Evolutionary conservation across 1,139 yeast species (phyloP).

Genomic region (Pichia sp.): DNA sequence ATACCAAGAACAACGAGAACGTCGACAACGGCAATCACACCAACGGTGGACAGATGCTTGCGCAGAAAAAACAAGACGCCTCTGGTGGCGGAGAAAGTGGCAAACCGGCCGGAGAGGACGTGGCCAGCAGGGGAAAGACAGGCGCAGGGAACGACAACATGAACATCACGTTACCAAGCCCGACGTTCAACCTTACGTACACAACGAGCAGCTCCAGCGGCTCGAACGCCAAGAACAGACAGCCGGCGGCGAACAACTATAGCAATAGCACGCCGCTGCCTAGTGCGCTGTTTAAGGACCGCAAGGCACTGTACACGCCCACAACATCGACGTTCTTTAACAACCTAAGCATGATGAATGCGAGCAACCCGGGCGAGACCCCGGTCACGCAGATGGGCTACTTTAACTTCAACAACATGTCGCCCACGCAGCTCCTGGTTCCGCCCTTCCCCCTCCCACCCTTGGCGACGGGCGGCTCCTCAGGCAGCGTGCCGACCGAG

Average conservation of each 20-base stretch:
- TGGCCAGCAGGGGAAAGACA: not conserved
- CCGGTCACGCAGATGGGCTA: constrained; percentile 28
- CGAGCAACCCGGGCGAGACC: constrained; percentile 6
- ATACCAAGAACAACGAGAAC: constrained; percentile 5
- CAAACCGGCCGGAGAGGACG: not conserved
- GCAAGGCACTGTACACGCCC: constrained; percentile 11
- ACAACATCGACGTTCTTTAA: constrained; percentile 9
- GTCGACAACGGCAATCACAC: not conserved
- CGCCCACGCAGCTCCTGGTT: constrained; percentile 28
- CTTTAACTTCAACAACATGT: constrained; percentile 28
- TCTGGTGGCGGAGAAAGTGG: not conserved
- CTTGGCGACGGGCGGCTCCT: not conserved
- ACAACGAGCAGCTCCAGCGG: not conserved
- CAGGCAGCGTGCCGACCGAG: not conserved
- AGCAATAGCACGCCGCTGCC: constrained; percentile 10
- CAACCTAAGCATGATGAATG: constrained; percentile 3
- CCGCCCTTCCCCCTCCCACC: constrained; percentile 20
- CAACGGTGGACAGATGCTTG: no score
- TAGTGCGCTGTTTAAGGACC: constrained; percentile 12
- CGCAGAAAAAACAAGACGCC: not conserved
- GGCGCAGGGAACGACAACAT: not conserved
- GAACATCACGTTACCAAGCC: constrained; percentile 12
- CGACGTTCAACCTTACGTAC: constrained; percentile 8
- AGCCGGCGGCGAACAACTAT: not conserved
- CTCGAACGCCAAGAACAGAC: not conserved